Evolutionary conservation across 108 stramenopile genomes (phyloP).

Genomic region (Conticribra weissflogii): DNA sequence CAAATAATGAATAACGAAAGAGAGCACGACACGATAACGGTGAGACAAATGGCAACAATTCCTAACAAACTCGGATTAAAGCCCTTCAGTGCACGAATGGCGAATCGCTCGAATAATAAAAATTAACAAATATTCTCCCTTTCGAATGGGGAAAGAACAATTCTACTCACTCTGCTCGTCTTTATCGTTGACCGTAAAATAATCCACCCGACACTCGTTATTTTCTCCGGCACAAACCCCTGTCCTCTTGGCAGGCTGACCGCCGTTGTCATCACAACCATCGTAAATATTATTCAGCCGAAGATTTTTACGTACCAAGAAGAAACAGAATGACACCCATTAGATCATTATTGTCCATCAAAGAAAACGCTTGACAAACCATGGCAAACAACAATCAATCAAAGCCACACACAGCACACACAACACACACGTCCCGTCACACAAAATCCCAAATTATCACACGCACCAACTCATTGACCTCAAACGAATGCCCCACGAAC

Average conservation of each 20-base stretch:
- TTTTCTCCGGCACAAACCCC: constrained; percentile 59
- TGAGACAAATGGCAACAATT: neutral
- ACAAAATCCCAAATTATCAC: too few relatives aligned
- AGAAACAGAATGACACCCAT: too few relatives aligned
- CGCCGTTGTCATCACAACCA: too few relatives aligned
- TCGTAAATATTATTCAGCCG: too few relatives aligned
- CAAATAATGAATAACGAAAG: neutral
- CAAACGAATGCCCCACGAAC: constrained; percentile 77
- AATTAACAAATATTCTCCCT: too few relatives aligned
- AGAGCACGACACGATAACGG: too few relatives aligned
- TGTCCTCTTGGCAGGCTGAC: constrained; percentile 46
- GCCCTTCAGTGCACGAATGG: neutral
- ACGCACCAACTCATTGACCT: constrained; percentile 60
- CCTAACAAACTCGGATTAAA: neutral
- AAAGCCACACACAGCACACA: neutral
- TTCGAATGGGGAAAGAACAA: constrained; percentile 1
- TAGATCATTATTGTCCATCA: too few relatives aligned
- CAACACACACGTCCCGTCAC: neutral
- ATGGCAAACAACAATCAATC: too few relatives aligned
- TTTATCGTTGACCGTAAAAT: constrained; percentile 65
- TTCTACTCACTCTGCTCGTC: constrained; percentile 65
- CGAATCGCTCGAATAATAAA: neutral
- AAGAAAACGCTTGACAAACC: too few relatives aligned
- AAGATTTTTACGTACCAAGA: too few relatives aligned
- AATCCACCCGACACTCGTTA: constrained; percentile 54